Percentiles rank a stretch among this genome's conserved stretches.
These are phyloP conservation scores for Coemansia aciculifera DNA, from an alignment of 192 early-diverging fungal genomes.

Conservation along the genomic window DNA sequence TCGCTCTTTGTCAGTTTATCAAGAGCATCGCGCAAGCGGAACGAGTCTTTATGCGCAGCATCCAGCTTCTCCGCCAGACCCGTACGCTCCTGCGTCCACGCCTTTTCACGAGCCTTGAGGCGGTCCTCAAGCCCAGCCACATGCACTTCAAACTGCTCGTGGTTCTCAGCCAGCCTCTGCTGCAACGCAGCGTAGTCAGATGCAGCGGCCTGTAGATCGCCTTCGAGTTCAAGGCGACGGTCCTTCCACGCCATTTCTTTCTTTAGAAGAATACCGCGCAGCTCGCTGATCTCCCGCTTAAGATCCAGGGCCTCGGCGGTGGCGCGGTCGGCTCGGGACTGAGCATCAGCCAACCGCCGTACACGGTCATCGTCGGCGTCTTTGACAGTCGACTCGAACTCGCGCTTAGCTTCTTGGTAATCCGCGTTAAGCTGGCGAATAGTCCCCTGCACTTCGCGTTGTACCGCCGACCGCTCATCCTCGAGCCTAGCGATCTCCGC, in stretches of 20 bases:
- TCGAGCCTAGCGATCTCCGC: constrained; percentile 40
- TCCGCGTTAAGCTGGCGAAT: constrained; percentile 42
- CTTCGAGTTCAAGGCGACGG: constrained; percentile 28
- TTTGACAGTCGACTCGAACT: constrained; percentile 39
- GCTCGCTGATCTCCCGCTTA: constrained; percentile 40
- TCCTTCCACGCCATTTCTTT: constrained; percentile 51
- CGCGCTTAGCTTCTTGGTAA: constrained; percentile 37
- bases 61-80: constrained; percentile 46
- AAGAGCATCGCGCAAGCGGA: constrained; percentile 42
- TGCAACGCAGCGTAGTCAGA: constrained; percentile 44
- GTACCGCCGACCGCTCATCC: constrained; percentile 41
- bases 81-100: constrained; percentile 37
- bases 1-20: constrained; percentile 31
- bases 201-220: constrained; percentile 39
- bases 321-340: constrained; percentile 28
- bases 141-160: constrained; percentile 12
- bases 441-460: constrained; percentile 36
- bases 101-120: constrained; percentile 20
- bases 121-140: constrained; percentile 19
- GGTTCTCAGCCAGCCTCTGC: constrained; percentile 17
- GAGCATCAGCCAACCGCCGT: constrained; percentile 36
- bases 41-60: constrained; percentile 48
- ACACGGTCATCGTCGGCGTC: constrained; percentile 36
- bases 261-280: constrained; percentile 43
- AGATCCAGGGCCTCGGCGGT: constrained; percentile 34